A percentile compares a stretch with the other conserved stretches of the same genome.
phyloP scores from a whole-genome alignment of 352 stramenopile species.

The Pythium utonaiense region DNA sequence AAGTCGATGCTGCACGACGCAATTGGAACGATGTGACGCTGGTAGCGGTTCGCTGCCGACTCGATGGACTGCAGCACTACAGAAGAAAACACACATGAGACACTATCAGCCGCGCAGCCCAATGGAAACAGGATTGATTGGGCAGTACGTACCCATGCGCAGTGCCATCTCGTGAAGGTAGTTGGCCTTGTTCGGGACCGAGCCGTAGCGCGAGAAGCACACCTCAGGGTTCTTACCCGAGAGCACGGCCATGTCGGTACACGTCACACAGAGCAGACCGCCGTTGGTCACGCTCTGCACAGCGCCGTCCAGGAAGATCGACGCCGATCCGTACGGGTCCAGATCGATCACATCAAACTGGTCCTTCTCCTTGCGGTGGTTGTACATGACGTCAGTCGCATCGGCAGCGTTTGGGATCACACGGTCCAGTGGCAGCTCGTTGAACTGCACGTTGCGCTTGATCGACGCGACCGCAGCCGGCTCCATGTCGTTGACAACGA shows the following conservation, averaged over 20 bases:
- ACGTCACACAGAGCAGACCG: conserved; percentile 98
- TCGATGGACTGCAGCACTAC: conserved; percentile 96
- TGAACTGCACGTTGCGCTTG: conserved; percentile 93
- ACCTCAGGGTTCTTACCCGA: conserved; percentile 87
- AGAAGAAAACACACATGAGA: neutral
- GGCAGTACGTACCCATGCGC: conserved; percentile 55
- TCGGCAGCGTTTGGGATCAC: conserved; percentile 85
- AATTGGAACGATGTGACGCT: conserved; percentile 95
- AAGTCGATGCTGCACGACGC: conserved; percentile 99
- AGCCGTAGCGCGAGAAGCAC: conserved; percentile 86
- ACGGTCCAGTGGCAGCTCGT: conserved; percentile 75
- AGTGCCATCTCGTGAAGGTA: conserved; percentile 88
- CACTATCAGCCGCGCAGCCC: neutral
- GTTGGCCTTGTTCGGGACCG: conserved; percentile 84
- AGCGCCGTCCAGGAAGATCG: conserved; percentile 97
- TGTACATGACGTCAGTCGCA: conserved; percentile 87
- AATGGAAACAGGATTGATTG: neutral
- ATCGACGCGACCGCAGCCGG: conserved; percentile 94
- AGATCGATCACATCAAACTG: conserved; percentile 99
- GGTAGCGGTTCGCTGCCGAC: conserved; percentile 93
- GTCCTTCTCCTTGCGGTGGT: conserved; percentile 78
- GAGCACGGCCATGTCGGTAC: conserved; percentile 97
- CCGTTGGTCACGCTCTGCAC: conserved; percentile 95
- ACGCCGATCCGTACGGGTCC: conserved; percentile 98
- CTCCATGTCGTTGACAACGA: conserved; percentile 99